phyloP scores from a whole-genome alignment of 2,329 filamentous ascomycete genomes.

The Phymatotrichopsis omnivora region DNA sequence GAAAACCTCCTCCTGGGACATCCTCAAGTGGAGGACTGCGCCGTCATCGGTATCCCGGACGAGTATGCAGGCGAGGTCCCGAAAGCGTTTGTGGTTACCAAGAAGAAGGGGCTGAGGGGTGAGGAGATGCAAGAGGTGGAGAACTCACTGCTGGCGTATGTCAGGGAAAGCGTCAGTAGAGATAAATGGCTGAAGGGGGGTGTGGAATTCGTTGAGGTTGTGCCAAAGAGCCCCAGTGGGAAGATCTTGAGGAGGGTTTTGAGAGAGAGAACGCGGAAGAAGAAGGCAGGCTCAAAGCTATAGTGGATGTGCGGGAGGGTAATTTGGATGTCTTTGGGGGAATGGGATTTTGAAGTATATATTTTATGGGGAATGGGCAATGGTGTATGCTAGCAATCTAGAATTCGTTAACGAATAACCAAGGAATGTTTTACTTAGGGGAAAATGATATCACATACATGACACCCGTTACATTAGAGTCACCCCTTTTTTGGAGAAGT shows the following conservation, averaged over 20 bases:
- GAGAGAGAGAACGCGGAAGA: conserved; percentile 39
- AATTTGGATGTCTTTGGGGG: too few species aligned
- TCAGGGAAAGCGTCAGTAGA: conserved; percentile 53
- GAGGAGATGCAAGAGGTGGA: conserved; percentile 34
- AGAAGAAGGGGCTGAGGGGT: conserved; percentile 35
- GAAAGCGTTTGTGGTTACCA: conserved; percentile 53
- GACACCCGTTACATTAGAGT: too few species aligned
- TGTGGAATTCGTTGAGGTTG: conserved; percentile 53
- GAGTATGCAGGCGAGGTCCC: conserved; percentile 53
- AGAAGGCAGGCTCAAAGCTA: too few species aligned
- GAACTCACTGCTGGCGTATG: conserved; percentile 48
- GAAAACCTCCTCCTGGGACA: conserved; percentile 53
- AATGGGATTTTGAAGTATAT: too few species aligned
- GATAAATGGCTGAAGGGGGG: conserved; percentile 58
- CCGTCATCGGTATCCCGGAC: conserved; percentile 45
- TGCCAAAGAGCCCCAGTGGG: conserved; percentile 64
- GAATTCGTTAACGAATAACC: too few species aligned
- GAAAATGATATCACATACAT: too few species aligned
- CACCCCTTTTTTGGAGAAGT: too few species aligned
- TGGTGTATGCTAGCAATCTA: too few species aligned
- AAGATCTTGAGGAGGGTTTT: conserved; percentile 62
- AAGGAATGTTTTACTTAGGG: too few species aligned
- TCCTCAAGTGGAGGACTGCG: conserved; percentile 46
- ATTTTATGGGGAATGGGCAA: too few species aligned
- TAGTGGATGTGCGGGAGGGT: too few species aligned